Percentiles rank a stretch among this genome's conserved stretches.
These are phyloP conservation scores for Sporisorium reilianum DNA, from an alignment of 1,284 basidiomycete genomes.

Conservation along the genomic window DNA sequence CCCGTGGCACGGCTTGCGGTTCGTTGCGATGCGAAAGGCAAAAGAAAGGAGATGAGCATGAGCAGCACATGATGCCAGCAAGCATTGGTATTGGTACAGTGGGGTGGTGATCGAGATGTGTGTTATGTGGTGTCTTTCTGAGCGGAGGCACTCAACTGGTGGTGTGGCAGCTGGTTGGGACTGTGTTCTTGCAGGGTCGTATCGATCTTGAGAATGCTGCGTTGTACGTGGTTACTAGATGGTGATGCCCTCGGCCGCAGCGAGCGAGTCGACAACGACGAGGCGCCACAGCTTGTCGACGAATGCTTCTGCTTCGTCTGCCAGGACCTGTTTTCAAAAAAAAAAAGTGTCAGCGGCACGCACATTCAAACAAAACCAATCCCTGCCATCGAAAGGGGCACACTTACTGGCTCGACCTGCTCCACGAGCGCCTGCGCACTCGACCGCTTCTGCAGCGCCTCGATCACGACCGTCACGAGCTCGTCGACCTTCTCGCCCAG, in stretches of 20 bases:
- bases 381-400: too few relatives aligned
- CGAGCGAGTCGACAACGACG: slow-evolving; percentile 55
- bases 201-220: background rate
- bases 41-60: background rate
- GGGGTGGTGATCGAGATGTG: background rate
- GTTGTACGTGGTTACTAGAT: slow-evolving; percentile 1
- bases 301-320: slow-evolving; percentile 60
- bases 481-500: slow-evolving; percentile 64
- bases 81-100: background rate
- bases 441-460: slow-evolving; percentile 39
- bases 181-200: background rate
- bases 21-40: background rate
- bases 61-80: background rate
- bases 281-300: slow-evolving; percentile 61
- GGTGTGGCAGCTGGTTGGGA: background rate
- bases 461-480: slow-evolving; percentile 54
- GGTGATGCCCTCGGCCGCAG: slow-evolving; percentile 34
- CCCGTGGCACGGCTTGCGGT: background rate
- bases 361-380: background rate
- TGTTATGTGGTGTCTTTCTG: background rate
- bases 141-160: slow-evolving; percentile 9
- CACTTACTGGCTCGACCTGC: slow-evolving; percentile 60
- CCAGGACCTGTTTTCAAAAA: slow-evolving; percentile 43
- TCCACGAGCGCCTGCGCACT: slow-evolving; percentile 46
- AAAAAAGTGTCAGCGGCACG: background rate